Conservation (phyloP, 2,329 filamentous ascomycete species). For the Pyrenophora tritici-repentis region DNA sequence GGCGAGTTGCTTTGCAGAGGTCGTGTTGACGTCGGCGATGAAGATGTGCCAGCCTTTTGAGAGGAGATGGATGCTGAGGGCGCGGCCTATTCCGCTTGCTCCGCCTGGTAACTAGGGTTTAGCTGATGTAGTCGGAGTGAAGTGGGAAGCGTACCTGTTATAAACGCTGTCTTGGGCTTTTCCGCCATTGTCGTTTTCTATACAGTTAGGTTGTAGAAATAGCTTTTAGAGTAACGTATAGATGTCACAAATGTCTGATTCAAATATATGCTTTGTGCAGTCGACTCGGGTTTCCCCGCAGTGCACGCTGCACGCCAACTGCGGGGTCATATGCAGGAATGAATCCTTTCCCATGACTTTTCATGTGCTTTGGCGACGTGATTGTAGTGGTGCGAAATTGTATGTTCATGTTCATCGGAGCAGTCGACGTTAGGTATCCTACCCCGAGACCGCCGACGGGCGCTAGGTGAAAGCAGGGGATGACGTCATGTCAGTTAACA, state of each 20-base stretch:
- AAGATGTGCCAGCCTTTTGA: slow-evolving; percentile 53
- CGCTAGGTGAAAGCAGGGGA: neutral
- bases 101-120: slow-evolving; percentile 20
- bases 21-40: slow-evolving; percentile 50
- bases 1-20: slow-evolving; percentile 32
- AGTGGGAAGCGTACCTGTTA: slow-evolving; percentile 13
- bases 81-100: slow-evolving; percentile 44
- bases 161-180: slow-evolving; percentile 15
- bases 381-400: too few relatives aligned
- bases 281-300: neutral
- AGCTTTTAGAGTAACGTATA: too few relatives aligned
- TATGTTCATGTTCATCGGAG: too few relatives aligned
- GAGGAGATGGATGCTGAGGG: slow-evolving; percentile 39
- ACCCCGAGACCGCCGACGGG: neutral
- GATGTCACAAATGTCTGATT: too few relatives aligned
- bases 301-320: neutral
- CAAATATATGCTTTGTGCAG: neutral
- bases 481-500: slow-evolving; percentile 2
- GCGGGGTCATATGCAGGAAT: neutral
- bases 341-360: too few relatives aligned
- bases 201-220: neutral
- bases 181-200: neutral
- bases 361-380: too few relatives aligned
- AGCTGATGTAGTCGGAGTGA: neutral
- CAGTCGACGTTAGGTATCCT: neutral